Base-by-base conservation (phyloP, 768 basidiomycete genomes). In the Psilocybe tampanensis region DNA sequence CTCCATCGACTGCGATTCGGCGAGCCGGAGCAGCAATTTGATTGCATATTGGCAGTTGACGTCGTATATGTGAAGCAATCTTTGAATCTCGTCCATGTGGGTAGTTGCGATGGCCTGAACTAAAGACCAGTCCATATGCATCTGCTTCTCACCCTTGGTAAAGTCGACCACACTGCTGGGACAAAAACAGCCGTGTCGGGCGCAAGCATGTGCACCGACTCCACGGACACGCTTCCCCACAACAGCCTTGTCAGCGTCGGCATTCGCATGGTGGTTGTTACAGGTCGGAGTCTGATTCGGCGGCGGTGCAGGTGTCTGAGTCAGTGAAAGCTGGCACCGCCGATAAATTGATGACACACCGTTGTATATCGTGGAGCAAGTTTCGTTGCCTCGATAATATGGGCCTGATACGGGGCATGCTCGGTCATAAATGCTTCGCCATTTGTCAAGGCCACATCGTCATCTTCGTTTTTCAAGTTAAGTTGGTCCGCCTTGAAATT, bases 101-200 rank as follows among this genome's bases (percentile, higher is more conserved):
- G 18, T 32, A 34, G 13, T 26, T 19, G 13, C 9, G 18, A n/a
- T n/a, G 12, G 19, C 17, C 12, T 13, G 17, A 29, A 23, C 43
- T 12, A 19, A 47, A 18, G 11, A 33, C 22, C 56, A 67, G 32
- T 66, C 67, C 12, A 67, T 61, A 6, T 36, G 52, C 18, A 53
- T 51, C 7, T 70, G 32, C 64, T 66, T 15, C 32, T 32, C 4
- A 8, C 55, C 3, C 66, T 66, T 45, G 66, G 64, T 2, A 15
- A 48, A 11, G 13, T 54, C 47, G 1, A 51, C 44, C 5, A 65
- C 5, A 0, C 29, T 43, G n/a, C 51, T 39, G 0, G 55, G 60
- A 11, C 42, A 47, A 50, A 54, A 64, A 15, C 55, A 59, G 1
- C 63, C 58, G 52, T 64, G 63, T 11, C 52, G 36, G 3, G 58